Evolutionary conservation across 768 basidiomycete genomes (phyloP).

Genomic region (Amanita muscaria): DNA sequence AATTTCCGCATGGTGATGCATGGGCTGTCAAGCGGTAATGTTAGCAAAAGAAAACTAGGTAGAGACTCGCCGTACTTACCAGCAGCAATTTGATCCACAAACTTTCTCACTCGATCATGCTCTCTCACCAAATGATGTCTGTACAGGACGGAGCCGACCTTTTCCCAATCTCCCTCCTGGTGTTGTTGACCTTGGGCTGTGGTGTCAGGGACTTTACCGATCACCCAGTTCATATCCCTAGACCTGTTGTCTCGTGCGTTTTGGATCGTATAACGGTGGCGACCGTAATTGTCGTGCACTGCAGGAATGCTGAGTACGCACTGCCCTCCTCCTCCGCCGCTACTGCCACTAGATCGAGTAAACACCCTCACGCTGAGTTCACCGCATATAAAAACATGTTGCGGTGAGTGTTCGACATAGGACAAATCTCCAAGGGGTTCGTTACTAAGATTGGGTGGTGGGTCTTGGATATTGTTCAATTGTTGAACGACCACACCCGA

Average conservation of each 20-base stretch:
- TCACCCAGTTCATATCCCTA: not conserved
- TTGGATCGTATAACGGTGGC: constrained; percentile 25
- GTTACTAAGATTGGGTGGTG: not conserved
- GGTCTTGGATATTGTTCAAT: constrained; percentile 32
- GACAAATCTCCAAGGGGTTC: constrained; percentile 31
- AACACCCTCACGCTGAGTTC: constrained; percentile 41
- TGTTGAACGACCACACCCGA: constrained; percentile 40
- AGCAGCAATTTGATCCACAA: constrained; percentile 38
- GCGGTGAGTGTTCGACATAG: constrained; percentile 58
- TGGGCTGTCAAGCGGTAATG: constrained; percentile 28
- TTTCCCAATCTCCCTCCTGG: not conserved
- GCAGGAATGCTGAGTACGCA: constrained; percentile 36
- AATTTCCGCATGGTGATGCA: constrained; percentile 40
- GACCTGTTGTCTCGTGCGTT: not conserved
- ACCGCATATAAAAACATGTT: constrained; percentile 55
- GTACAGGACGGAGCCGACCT: not conserved
- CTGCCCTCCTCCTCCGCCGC: no score
- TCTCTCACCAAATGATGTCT: not conserved
- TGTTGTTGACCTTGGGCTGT: no score
- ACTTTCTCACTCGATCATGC: not conserved
- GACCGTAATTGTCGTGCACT: constrained; percentile 23
- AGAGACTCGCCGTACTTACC: no score
- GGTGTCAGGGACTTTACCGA: no score
- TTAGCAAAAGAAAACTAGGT: not conserved
- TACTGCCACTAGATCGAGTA: constrained; percentile 37